A percentile compares a stretch with the other conserved stretches of the same genome.
These are phyloP conservation scores for Backusella circina DNA, from an alignment of 192 early-diverging fungal species.

Conservation along the genomic window DNA sequence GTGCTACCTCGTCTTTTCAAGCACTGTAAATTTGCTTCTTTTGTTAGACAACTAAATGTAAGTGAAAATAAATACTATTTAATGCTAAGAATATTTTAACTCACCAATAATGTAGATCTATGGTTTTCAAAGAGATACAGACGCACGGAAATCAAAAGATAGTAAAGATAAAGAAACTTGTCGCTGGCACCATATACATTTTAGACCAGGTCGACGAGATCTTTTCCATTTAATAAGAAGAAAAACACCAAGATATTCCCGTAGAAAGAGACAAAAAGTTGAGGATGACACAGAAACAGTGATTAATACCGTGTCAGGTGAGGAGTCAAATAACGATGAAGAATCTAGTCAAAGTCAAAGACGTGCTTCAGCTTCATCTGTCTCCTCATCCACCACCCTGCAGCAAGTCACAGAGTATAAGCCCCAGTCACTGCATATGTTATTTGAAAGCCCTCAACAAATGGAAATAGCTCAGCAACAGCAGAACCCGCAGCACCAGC, in stretches of 20 bases:
- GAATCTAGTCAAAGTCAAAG: slow-evolving; percentile 10
- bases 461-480: slow-evolving; percentile 1
- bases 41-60: slow-evolving; percentile 49
- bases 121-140: slow-evolving; percentile 45
- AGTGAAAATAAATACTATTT: not conserved
- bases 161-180: slow-evolving; percentile 39
- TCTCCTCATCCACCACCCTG: not conserved
- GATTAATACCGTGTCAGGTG: slow-evolving; percentile 12
- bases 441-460: not conserved
- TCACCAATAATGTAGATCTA: slow-evolving; percentile 33
- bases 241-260: slow-evolving; percentile 31
- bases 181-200: slow-evolving; percentile 42
- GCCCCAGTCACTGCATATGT: not conserved
- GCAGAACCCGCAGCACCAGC: slow-evolving; percentile 1
- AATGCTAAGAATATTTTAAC: not conserved
- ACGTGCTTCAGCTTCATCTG: slow-evolving; percentile 2
- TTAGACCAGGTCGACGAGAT: slow-evolving; percentile 37
- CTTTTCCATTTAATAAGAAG: slow-evolving; percentile 40
- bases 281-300: slow-evolving; percentile 19
- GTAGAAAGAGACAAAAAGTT: slow-evolving; percentile 28
- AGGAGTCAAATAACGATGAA: slow-evolving; percentile 24
- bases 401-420: not conserved
- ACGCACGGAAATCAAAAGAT: slow-evolving; percentile 48
- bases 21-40: slow-evolving; percentile 49
- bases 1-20: slow-evolving; percentile 44